Evolutionary conservation across 495 filamentous ascomycete genomes (phyloP).

Genomic region (Neurospora intermedia): DNA sequence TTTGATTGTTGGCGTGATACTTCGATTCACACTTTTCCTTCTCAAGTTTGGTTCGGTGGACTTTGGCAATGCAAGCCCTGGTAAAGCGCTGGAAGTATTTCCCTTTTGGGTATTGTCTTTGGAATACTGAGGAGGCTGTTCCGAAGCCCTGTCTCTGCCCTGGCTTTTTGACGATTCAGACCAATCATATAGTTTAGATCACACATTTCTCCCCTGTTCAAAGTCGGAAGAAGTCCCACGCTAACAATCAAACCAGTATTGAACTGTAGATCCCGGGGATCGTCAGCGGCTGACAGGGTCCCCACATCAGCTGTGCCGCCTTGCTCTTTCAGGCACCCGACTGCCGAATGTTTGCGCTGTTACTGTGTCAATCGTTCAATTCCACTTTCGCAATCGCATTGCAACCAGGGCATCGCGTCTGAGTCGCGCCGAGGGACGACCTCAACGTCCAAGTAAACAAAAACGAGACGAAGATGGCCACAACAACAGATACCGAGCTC

Average conservation of each 20-base stretch:
- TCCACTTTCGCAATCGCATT: conserved; percentile 1
- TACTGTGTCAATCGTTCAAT: background rate
- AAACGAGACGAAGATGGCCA: conserved; percentile 5
- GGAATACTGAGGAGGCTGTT: background rate
- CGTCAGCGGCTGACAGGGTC: background rate
- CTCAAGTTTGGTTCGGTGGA: background rate
- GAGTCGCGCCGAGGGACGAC: background rate
- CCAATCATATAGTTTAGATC: background rate
- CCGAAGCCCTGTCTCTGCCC: background rate
- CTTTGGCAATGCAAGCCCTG: background rate
- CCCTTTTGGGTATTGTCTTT: background rate
- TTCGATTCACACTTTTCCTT: background rate
- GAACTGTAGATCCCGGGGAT: background rate
- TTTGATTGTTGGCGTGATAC: background rate
- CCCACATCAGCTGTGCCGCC: background rate
- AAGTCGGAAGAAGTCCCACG: background rate
- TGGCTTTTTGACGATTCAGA: background rate
- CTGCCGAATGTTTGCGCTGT: background rate
- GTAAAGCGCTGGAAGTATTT: background rate
- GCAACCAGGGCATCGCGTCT: background rate
- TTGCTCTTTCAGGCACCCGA: conserved; percentile 18
- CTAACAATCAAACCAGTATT: background rate
- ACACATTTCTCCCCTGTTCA: background rate
- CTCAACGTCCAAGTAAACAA: conserved; percentile 1
- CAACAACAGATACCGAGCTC: conserved; percentile 48